Conservation (phyloP, 495 filamentous ascomycete genomes). For the Penicillium parvum region DNA sequence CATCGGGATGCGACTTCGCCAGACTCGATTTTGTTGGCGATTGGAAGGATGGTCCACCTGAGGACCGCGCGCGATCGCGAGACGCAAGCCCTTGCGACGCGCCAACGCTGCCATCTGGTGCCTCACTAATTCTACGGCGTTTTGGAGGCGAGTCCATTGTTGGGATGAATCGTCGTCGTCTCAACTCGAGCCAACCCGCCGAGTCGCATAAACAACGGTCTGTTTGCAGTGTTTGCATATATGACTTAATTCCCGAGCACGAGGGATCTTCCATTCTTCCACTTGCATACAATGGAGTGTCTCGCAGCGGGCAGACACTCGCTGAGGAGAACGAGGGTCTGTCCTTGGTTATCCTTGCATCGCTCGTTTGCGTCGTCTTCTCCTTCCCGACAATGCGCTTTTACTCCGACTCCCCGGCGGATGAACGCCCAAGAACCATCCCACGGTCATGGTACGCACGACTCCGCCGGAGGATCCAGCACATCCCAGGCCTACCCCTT, state of each 20-base stretch:
- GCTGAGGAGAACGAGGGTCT: slow-evolving; percentile 8
- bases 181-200: slow-evolving; percentile 5
- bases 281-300: slow-evolving; percentile 29
- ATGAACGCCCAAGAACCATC: slow-evolving; percentile 16
- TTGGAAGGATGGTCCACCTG: slow-evolving; percentile 53
- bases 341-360: background rate
- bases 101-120: slow-evolving; percentile 27
- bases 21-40: slow-evolving; percentile 63
- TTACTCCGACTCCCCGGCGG: slow-evolving; percentile 20
- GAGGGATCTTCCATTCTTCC: slow-evolving; percentile 7
- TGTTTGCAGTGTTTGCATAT: slow-evolving; percentile 44
- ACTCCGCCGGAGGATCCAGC: slow-evolving; percentile 7
- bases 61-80: slow-evolving; percentile 24
- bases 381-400: slow-evolving; percentile 16
- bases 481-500: slow-evolving; percentile 37
- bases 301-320: slow-evolving; percentile 19
- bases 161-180: slow-evolving; percentile 4
- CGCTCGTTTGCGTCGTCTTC: background rate
- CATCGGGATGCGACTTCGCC: slow-evolving; percentile 58
- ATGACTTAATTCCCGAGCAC: slow-evolving; percentile 31
- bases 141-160: slow-evolving; percentile 52
- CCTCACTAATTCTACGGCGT: slow-evolving; percentile 56
- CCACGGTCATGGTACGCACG: slow-evolving; percentile 8
- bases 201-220: slow-evolving; percentile 25
- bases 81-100: slow-evolving; percentile 26